Evolutionary conservation across 2,329 filamentous ascomycete species (phyloP), one percentile per base, ranked within the genome.

Genomic region (Pyricularia sp.): DNA sequence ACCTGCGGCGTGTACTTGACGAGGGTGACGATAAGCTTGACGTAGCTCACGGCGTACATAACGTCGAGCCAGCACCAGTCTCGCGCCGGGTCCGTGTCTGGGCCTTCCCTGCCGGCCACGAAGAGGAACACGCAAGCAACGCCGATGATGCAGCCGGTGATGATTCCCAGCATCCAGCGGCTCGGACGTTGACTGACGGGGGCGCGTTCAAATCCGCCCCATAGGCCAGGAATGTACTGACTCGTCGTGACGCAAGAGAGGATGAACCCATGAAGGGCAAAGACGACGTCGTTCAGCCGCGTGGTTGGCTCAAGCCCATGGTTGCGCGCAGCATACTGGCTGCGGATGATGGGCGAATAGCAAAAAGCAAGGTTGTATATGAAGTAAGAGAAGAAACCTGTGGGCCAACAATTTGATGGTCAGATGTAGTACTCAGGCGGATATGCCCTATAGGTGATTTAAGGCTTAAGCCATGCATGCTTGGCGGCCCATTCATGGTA

Each of bases 1-100:
- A 90, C 85, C 79, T 96, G 92, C 5, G 94, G 94, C 61, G 91
- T 87, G 76, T 97, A 97, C 78, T 99, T 99, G 76, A 96, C 84
- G 30, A 97, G 78, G 0, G 93, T 96, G 69, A 96, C 85, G 65
- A 93, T 75, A 40, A 99, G 81, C 78, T 99, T 99, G 73, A 96
- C 88, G 73, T 96, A 96, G 57, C 90, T 91, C 35, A 96, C 78
- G 13, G 88, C 84, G 72, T 87, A 86, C 62, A 85, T 79, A 64
- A 84, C 79, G 70, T 88, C 86, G 57, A 88, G 81, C 76, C 81
- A 84, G 64, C 82, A 82, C 85, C 85, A 88, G 63, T 78, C 78
- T 31, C 70, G 72, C 3, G 81, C 75, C 68, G 81, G 72, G 62
- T 68, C 66, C 12, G 67, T 70, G 35, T 81, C 75, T 68, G 81